Percentiles rank a stretch among this genome's conserved stretches.
Conservation (phyloP, 306 rosid species). For the Dalbergia oliveri region DNA sequence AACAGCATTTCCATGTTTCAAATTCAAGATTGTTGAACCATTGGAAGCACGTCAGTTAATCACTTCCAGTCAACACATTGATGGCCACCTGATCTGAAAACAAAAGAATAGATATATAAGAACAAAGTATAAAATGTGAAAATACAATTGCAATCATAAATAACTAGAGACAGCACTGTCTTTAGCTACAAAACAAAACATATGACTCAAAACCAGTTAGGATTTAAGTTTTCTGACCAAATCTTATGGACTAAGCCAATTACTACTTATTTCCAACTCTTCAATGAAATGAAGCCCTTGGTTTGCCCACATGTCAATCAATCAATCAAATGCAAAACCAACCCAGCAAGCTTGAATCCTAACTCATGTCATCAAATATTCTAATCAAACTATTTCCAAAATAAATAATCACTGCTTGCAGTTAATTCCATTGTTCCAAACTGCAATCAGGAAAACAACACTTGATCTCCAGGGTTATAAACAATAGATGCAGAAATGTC, state of each 20-base stretch:
- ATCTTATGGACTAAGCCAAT: constrained; percentile 8
- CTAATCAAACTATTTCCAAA: neutral
- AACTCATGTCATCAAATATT: constrained; percentile 10
- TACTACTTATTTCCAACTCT: constrained; percentile 11
- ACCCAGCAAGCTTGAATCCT: constrained; percentile 3
- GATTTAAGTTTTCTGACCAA: neutral
- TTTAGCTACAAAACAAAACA: constrained; percentile 27
- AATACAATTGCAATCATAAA: constrained; percentile 32
- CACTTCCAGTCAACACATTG: constrained; percentile 40
- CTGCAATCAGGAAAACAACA: constrained; percentile 18
- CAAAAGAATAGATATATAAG: constrained; percentile 33
- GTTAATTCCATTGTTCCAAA: constrained; percentile 13
- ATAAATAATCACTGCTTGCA: constrained; percentile 18
- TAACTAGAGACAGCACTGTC: constrained; percentile 5
- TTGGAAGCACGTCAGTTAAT: constrained; percentile 43
- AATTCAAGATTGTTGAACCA: constrained; percentile 34
- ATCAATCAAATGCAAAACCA: constrained; percentile 25
- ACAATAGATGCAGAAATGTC: neutral
- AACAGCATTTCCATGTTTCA: constrained; percentile 31
- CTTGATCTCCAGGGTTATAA: neutral
- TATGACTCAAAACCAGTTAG: neutral
- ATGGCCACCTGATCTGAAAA: constrained; percentile 50
- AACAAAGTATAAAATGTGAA: constrained; percentile 12
- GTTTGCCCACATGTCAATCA: constrained; percentile 9
- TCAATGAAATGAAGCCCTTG: constrained; percentile 22